phyloP scores from a whole-genome alignment of 345 rosid species.

The Iberis pinnata region DNA sequence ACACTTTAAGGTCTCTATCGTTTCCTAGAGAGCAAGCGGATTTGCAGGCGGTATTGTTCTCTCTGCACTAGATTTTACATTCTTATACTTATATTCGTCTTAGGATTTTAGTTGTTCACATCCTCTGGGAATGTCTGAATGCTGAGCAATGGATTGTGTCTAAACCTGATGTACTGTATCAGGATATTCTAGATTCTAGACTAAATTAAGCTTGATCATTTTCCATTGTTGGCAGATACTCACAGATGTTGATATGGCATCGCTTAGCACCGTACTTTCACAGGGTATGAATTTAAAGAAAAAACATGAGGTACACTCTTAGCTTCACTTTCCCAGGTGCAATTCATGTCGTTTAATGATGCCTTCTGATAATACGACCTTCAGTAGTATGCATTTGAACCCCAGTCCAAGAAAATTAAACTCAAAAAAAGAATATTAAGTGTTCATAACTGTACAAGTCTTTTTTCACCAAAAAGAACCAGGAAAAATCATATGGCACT shows the following conservation, averaged over 20 bases:
- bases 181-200: no score
- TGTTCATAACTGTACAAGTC: neutral
- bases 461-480: neutral
- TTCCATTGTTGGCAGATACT: slow-evolving; percentile 40
- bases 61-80: neutral
- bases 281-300: slow-evolving; percentile 94
- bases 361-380: neutral
- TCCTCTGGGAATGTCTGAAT: neutral
- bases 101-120: neutral
- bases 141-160: no score
- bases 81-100: neutral
- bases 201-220: neutral
- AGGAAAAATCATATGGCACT: neutral
- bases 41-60: slow-evolving; percentile 38
- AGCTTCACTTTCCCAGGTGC: slow-evolving; percentile 1
- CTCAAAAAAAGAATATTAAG: neutral
- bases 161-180: no score
- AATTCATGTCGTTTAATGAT: neutral
- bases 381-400: neutral
- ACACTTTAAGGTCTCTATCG: slow-evolving; percentile 49
- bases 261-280: slow-evolving; percentile 58
- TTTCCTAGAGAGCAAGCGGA: slow-evolving; percentile 63
- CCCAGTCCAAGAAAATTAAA: neutral
- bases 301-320: slow-evolving; percentile 64
- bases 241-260: slow-evolving; percentile 37